Conservation (phyloP, 2,329 filamentous ascomycete genomes). For the Trichothecium roseum region DNA sequence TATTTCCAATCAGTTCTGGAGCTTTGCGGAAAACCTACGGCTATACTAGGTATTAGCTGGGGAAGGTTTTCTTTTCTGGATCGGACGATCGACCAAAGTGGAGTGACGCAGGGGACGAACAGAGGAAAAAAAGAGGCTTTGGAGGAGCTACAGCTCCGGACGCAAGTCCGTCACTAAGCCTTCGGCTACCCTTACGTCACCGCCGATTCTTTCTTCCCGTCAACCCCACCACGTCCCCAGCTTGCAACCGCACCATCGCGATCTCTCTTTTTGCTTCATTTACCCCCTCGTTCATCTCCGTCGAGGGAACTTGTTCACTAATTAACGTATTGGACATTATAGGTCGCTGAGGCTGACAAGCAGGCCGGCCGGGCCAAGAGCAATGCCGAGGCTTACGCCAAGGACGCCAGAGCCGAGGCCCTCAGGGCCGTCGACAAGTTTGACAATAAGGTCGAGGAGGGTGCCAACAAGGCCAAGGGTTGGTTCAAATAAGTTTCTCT, state of each 20-base stretch:
- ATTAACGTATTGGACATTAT: no score
- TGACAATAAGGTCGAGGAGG: conserved; percentile 71
- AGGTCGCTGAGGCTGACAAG: conserved; percentile 46
- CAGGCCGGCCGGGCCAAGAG: conserved; percentile 53
- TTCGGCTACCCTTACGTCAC: conserved; percentile 3
- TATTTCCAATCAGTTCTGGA: no score
- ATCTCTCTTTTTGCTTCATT: background rate
- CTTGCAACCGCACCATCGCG: background rate
- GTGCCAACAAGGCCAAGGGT: conserved; percentile 72
- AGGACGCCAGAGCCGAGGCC: conserved; percentile 53
- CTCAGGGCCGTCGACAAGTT: conserved; percentile 70
- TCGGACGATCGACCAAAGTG: no score
- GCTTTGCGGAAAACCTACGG: no score
- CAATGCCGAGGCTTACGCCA: conserved; percentile 47
- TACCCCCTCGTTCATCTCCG: no score
- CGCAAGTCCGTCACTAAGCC: no score
- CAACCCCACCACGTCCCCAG: background rate
- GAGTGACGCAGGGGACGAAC: no score
- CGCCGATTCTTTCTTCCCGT: background rate
- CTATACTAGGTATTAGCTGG: no score
- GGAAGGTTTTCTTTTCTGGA: no score
- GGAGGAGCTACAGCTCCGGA: conserved; percentile 4
- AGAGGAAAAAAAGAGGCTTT: no score
- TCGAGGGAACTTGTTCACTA: no score
- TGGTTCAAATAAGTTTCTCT: no score